Percentiles rank a stretch among this genome's conserved stretches.
Evolutionary conservation across 2,329 filamentous ascomycete genomes (phyloP).

Genomic region (Talaromyces sp.): DNA sequence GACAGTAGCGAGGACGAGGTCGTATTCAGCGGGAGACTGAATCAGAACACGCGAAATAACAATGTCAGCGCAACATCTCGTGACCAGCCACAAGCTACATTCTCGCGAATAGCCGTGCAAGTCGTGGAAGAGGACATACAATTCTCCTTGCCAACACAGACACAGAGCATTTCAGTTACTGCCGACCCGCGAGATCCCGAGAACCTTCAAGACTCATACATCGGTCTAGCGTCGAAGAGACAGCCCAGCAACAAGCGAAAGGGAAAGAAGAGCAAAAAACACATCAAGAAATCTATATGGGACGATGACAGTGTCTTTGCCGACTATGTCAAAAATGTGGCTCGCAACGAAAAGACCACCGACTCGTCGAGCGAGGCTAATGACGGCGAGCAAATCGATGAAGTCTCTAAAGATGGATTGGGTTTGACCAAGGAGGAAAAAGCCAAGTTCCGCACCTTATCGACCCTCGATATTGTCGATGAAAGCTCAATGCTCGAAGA

Average conservation of each 20-base stretch:
- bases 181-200: not conserved
- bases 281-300: conserved; percentile 19
- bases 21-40: conserved; percentile 35
- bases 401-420: conserved; percentile 24
- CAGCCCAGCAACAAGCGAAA: not conserved
- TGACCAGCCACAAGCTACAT: not conserved
- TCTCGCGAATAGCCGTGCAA: not conserved
- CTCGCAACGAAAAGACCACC: conserved; percentile 16
- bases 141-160: not conserved
- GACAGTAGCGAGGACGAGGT: conserved; percentile 67
- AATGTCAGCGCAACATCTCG: conserved; percentile 20
- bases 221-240: not conserved
- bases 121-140: conserved; percentile 10
- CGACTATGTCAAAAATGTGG: conserved; percentile 43
- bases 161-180: not conserved
- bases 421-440: conserved; percentile 22
- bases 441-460: conserved; percentile 13
- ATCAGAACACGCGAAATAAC: conserved; percentile 17
- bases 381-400: conserved; percentile 14
- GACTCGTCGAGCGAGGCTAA: conserved; percentile 19
- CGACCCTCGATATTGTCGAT: not conserved
- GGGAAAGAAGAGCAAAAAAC: not conserved
- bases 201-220: conserved; percentile 5
- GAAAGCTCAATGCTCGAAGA: conserved; percentile 18
- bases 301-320: conserved; percentile 44